These are phyloP conservation scores for Sporothrix schenckii DNA, from an alignment of 2,329 filamentous ascomycete species.

Conservation along the genomic window DNA sequence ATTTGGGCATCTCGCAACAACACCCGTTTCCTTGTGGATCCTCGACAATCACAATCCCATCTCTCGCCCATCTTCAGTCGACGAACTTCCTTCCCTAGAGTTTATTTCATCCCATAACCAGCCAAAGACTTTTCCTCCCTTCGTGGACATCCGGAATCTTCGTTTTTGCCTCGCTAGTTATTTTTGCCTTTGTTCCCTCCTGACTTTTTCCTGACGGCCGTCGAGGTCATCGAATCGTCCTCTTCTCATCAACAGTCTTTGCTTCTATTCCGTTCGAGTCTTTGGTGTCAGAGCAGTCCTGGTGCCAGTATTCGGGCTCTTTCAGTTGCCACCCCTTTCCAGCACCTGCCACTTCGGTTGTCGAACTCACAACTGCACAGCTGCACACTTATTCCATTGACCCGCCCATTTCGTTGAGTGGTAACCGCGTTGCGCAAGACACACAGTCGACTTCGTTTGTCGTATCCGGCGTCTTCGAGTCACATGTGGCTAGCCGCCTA, in stretches of 20 bases:
- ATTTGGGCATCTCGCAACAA: neutral
- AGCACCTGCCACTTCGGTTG: neutral
- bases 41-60: neutral
- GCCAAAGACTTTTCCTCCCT: too few species aligned
- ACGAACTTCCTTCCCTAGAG: neutral
- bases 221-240: neutral
- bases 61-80: too few species aligned
- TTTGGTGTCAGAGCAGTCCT: constrained; percentile 3
- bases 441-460: neutral
- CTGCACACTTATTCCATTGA: neutral
- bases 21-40: neutral
- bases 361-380: neutral
- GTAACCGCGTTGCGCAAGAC: constrained; percentile 9
- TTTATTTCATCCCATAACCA: too few species aligned
- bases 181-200: neutral
- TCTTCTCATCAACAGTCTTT: neutral
- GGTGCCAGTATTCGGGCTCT: neutral
- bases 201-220: neutral
- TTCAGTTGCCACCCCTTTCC: constrained; percentile 16
- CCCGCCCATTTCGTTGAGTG: constrained; percentile 21
- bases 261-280: neutral
- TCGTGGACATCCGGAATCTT: neutral
- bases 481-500: constrained; percentile 24
- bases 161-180: neutral
- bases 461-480: neutral